Evolutionary conservation across 768 basidiomycete genomes (phyloP), one percentile per base, ranked within the genome.

Genomic region (Crassisporium funariophilum): DNA sequence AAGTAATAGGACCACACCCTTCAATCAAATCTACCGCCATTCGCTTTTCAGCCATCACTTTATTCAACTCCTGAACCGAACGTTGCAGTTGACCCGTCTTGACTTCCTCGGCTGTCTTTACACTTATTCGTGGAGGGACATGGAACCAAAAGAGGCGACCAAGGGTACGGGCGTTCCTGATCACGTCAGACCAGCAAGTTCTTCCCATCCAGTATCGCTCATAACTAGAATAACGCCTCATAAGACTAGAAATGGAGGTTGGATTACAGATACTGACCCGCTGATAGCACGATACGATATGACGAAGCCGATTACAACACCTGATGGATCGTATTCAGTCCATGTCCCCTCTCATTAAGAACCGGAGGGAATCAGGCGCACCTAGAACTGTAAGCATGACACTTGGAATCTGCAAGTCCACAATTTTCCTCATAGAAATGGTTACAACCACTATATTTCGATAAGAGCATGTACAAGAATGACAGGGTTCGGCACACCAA

Each of bases 151-250:
- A 69, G 5, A 85, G 65, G 12, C 83, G 73, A 5, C 73, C 63
- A 44, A 82, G 65, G 0, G 76, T 75, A 13, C 81, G 67, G 3
- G 73, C 56, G 39, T 75, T 78, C 24, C 73, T 70, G 2, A 81
- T 76, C 15, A 83, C 65, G 47, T 84, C 81, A 3, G 77, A 75
- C 82, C 82, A 83, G 15, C 68, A 72, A 0, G 70, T 71, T 9
- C 79, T 66, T 16, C 82, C 76, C 65, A 77, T 71, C 76, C 78
- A 83, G 53, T 83, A 84, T n/a, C 81, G 73, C 50, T 83, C 81
- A 53, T 83, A 84, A 4, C 79, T 81, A 44, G 4, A 44, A 47
- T 38, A 25, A 29, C 15, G 33, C 2, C 20, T 47, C 22, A 48
- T 33, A 13, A 39, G 20, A 12, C 20, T 11, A 35, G 19, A 41